Base-by-base conservation (phyloP, 176 grass and related monocot genomes). In the Echinochloa phyllopogon region DNA sequence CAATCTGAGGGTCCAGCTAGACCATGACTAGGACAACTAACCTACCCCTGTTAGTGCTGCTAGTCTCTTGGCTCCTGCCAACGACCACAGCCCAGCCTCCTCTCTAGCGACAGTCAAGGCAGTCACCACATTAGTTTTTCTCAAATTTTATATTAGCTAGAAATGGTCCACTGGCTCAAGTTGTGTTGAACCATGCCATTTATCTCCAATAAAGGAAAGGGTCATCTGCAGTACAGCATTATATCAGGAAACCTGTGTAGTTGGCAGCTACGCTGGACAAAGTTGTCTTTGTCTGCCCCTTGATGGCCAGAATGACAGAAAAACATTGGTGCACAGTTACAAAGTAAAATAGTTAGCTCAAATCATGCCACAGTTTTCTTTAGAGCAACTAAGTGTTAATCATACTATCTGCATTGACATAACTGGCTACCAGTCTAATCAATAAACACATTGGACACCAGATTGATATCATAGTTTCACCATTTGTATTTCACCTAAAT, bases 341-440 rank as follows among this genome's bases (percentile, higher is more conserved):
- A 16, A 15, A 48, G 29, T 47, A 86, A 17, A 24, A 67, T 27
- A 21, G 24, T 87, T 56, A 24, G 36, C 25, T 58, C 7, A 53
- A 64, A 73, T 36, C 43, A 42, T 62, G 37, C 4, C 10, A 86
- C 1, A 25, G 6, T 11, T n/a, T 45, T 62, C 41, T 10, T 13
- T 47, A 87, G 13, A 40, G 25, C 1, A 18, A 50, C 45, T 27
- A 61, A 48, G 45, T 29, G 18, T 62, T 17, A 43, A 42, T 67
- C 14, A 57, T 69, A 13, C 8, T 86, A 24, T 23, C 29, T 53
- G 80, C 33, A 53, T 53, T 0, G 6, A 65, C 6, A 29, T 21
- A 73, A 73, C 39, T 12, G 29, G 55, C 59, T 74, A 42, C 37
- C 37, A 40, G 65, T 58, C 42, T 14, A 80, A 69, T 29, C 65